phyloP scores from a whole-genome alignment of 1,284 basidiomycete genomes.

The Moesziomyces sp. region DNA sequence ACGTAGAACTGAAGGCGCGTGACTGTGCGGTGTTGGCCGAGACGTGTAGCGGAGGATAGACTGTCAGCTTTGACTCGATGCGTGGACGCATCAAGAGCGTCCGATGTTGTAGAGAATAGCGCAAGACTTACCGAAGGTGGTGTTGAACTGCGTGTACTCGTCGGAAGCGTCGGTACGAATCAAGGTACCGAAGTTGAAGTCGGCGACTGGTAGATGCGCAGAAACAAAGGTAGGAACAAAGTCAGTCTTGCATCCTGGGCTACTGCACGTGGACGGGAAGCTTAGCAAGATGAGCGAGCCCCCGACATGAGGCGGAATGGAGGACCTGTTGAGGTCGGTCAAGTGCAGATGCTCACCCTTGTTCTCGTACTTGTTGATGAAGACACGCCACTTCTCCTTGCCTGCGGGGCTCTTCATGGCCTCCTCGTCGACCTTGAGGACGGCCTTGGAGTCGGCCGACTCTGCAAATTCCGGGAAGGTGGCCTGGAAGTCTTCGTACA shows the following conservation, averaged over 20 bases:
- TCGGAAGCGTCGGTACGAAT: slow-evolving; percentile 82
- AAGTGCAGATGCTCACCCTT: slow-evolving; percentile 55
- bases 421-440: slow-evolving; percentile 87
- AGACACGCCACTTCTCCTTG: slow-evolving; percentile 91
- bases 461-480: slow-evolving; percentile 85
- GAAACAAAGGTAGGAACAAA: background rate
- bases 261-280: background rate
- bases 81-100: slow-evolving; percentile 19
- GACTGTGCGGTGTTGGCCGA: slow-evolving; percentile 50
- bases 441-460: slow-evolving; percentile 74
- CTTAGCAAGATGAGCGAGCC: too few relatives aligned
- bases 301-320: too few relatives aligned
- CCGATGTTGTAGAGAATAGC: slow-evolving; percentile 2
- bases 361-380: slow-evolving; percentile 81
- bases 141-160: slow-evolving; percentile 92
- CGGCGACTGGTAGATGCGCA: slow-evolving; percentile 72
- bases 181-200: slow-evolving; percentile 97
- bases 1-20: slow-evolving; percentile 83
- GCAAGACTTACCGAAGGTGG: slow-evolving; percentile 82
- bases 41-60: background rate
- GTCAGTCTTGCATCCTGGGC: background rate
- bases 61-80: background rate
- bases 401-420: slow-evolving; percentile 91
- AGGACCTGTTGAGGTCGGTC: background rate
- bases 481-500: slow-evolving; percentile 80